phyloP scores from a whole-genome alignment of 2,329 filamentous ascomycete species.

The Sphaerulina vaccinii region DNA sequence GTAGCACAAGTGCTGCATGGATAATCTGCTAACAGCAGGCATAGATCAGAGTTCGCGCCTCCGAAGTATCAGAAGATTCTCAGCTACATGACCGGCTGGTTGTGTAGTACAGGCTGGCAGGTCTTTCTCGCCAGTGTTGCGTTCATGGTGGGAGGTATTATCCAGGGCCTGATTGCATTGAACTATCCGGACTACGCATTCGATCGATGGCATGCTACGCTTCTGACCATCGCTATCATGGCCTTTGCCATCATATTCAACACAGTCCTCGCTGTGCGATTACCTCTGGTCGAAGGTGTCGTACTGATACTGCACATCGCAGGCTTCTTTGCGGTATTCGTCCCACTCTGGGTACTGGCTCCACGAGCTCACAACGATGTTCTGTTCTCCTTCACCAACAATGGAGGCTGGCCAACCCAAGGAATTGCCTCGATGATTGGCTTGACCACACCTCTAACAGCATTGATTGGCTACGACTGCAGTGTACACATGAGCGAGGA shows the following conservation, averaged over 20 bases:
- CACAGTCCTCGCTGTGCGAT: conserved; percentile 28
- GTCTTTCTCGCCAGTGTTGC: conserved; percentile 44
- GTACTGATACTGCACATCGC: conserved; percentile 36
- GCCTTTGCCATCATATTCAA: conserved; percentile 32
- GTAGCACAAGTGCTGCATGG: neutral
- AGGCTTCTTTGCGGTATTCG: conserved; percentile 36
- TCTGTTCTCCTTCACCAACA: conserved; percentile 27
- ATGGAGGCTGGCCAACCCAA: conserved; percentile 27
- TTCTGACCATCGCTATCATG: conserved; percentile 37
- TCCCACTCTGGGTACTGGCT: conserved; percentile 31
- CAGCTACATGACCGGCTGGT: conserved; percentile 32
- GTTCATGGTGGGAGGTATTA: conserved; percentile 41
- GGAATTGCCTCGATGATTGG: conserved; percentile 46
- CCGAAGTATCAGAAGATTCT: conserved; percentile 27
- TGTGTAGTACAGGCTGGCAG: conserved; percentile 41
- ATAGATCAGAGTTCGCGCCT: conserved; percentile 29
- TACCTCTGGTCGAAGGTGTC: conserved; percentile 33
- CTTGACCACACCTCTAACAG: conserved; percentile 33
- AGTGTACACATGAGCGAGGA: conserved; percentile 32
- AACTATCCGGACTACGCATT: conserved; percentile 18
- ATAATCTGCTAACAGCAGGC: neutral
- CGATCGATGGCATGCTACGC: conserved; percentile 45
- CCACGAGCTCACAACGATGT: conserved; percentile 20
- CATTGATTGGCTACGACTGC: conserved; percentile 30
- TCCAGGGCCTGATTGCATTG: conserved; percentile 19